Evolutionary conservation across 768 basidiomycete genomes (phyloP), one percentile per base, ranked within the genome.

Genomic region (Roridomyces roridus): DNA sequence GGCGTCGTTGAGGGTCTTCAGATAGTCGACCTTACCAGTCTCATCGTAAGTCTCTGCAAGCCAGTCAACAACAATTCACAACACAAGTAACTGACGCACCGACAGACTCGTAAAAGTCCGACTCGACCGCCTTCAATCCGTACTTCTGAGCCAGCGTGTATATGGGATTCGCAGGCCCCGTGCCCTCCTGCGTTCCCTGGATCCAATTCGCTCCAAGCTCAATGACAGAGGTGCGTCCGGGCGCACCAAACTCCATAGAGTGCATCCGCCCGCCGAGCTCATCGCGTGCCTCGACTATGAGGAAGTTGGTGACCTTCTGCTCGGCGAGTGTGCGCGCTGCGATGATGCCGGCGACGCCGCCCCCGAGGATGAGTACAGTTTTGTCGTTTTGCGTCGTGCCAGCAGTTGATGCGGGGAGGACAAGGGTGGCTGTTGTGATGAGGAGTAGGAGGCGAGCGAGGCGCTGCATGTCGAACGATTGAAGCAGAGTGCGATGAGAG

Each of bases 131-230:
- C 52, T 71, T 71, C 18, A 88, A 56, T 26, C 77, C 75, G 59
- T 87, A 80, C 61, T 86, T 85, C 65, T 78, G 72, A 23, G 82
- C 85, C 42, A 89, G 73, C 18, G 69, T 69, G 66, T 80, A 81
- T 14, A 89, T 83, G 1, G 88, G 88, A 64, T 89, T 89, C 6
- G 76, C 73, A 23, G 77, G 73, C 3, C 84, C 85, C 28, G 75
- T 4, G 2, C 73, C 79, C 3, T 70, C 66, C 55, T 83, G 82
- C 0, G 73, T 74, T 10, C 75, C 82, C 51, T 83, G 85, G 31
- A 88, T 72, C 85, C 86, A 88, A 59, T 85, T 86, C 8, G 86
- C 77, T 35, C 85, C 85, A 25, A 77, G 67, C 67, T 90, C 87
- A 25, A 89, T 69, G 1, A 77, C 76, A 57, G 73, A 71, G 28